A percentile compares a stretch with the other conserved stretches of the same genome.
Conservation (phyloP, 257 asterid species). For the Solanum piurae region DNA sequence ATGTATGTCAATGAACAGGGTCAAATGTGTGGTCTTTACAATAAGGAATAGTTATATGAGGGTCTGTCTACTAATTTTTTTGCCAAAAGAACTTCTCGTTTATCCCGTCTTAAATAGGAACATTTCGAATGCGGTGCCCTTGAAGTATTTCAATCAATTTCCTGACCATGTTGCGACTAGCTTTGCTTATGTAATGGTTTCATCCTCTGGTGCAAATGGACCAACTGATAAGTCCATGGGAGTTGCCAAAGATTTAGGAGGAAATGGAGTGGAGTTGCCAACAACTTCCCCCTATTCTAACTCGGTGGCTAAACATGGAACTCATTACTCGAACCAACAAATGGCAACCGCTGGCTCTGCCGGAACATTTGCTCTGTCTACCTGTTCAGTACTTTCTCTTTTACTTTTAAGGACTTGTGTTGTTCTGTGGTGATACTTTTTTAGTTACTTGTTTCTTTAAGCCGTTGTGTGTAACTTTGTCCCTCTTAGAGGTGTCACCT, state of each 20-base stretch:
- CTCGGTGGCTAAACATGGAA: not conserved
- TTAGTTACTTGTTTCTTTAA: not conserved
- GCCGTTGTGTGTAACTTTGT: not conserved
- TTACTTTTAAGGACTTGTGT: not conserved
- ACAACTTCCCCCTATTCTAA: not conserved
- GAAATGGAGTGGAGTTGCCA: not conserved
- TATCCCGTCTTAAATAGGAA: slow-evolving; percentile 62
- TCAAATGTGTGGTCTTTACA: too few species aligned
- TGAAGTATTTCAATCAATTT: slow-evolving; percentile 55
- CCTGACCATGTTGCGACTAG: slow-evolving; percentile 81
- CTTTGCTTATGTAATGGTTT: slow-evolving; percentile 37
- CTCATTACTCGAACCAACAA: slow-evolving; percentile 2
- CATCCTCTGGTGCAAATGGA: slow-evolving; percentile 13
- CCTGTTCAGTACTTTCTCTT: slow-evolving; percentile 19
- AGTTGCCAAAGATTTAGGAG: not conserved
- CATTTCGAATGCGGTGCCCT: slow-evolving; percentile 52
- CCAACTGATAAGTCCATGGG: not conserved
- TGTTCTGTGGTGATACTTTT: not conserved
- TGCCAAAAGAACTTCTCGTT: slow-evolving; percentile 61
- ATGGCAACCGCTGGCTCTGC: slow-evolving; percentile 4
- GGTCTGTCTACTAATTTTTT: slow-evolving; percentile 64
- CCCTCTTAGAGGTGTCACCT: not conserved
- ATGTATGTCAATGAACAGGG: too few species aligned
- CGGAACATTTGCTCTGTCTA: slow-evolving; percentile 3
- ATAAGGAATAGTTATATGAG: slow-evolving; percentile 29